Conservation (phyloP, 192 early-diverging fungal genomes). For the Geosiphon pyriformis region DNA sequence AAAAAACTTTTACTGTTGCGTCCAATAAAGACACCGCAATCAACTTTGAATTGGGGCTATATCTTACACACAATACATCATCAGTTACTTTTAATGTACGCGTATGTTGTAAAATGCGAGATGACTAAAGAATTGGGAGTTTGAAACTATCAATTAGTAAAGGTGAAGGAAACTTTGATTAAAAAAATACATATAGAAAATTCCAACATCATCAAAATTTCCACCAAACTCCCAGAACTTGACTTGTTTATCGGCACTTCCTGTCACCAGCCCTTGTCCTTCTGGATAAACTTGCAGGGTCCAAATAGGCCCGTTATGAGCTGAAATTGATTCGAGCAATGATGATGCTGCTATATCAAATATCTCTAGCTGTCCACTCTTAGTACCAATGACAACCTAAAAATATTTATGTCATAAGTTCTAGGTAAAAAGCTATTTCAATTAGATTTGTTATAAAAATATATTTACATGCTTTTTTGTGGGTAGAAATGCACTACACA, state of each 20-base stretch:
- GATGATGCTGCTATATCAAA: constrained; percentile 84
- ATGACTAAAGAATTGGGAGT: no score
- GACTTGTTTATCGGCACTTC: constrained; percentile 89
- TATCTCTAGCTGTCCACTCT: constrained; percentile 82
- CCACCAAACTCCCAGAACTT: constrained; percentile 95
- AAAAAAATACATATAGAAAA: no score
- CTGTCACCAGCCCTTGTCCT: constrained; percentile 81
- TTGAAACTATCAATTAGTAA: no score
- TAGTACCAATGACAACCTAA: constrained; percentile 87
- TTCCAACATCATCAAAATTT: neutral
- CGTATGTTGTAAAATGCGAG: constrained; percentile 77
- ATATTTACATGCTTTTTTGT: constrained; percentile 71
- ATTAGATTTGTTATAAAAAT: neutral
- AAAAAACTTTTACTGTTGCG: constrained; percentile 95
- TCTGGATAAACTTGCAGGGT: constrained; percentile 83
- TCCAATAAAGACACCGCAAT: constrained; percentile 91
- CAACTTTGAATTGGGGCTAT: constrained; percentile 79
- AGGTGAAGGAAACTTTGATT: neutral
- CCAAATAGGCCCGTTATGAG: constrained; percentile 88
- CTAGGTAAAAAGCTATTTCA: neutral
- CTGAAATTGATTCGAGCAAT: constrained; percentile 81
- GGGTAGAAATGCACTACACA: constrained; percentile 91
- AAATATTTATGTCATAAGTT: neutral
- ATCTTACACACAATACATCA: constrained; percentile 80
- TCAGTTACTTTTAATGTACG: constrained; percentile 94